Percentiles rank a stretch among this genome's conserved stretches.
These are phyloP conservation scores for Cladosporium sp. DNA, from an alignment of 2,329 filamentous ascomycete species.

Conservation along the genomic window DNA sequence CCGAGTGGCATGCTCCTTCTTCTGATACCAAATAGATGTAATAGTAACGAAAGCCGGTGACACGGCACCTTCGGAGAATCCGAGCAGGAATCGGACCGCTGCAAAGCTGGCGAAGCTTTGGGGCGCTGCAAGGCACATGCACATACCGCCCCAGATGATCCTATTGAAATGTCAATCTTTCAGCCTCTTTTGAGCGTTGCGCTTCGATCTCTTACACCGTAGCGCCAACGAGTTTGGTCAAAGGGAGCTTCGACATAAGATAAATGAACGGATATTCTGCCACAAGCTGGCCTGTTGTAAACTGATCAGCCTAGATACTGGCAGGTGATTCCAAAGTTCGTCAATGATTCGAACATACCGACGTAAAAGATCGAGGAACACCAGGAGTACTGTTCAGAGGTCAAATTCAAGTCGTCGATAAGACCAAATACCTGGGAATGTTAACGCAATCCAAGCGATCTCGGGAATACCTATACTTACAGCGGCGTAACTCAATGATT, in stretches of 20 bases:
- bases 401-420: constrained; percentile 41
- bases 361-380: constrained; percentile 42
- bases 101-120: constrained; percentile 55
- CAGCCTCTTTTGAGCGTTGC: constrained; percentile 38
- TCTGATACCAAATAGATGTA: constrained; percentile 41
- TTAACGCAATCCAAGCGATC: neutral
- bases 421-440: constrained; percentile 35
- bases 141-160: constrained; percentile 55
- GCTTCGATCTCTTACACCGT: constrained; percentile 29
- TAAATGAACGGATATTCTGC: constrained; percentile 17
- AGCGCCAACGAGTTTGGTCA: constrained; percentile 46
- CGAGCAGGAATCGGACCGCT: constrained; percentile 49
- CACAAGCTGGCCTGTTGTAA: constrained; percentile 10
- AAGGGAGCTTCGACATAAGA: constrained; percentile 46
- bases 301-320: constrained; percentile 20
- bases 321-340: neutral
- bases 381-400: constrained; percentile 45
- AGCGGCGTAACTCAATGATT: constrained; percentile 51
- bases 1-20: constrained; percentile 43
- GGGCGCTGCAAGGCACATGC: constrained; percentile 57
- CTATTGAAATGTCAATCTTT: constrained; percentile 54
- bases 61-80: constrained; percentile 49
- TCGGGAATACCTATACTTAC: constrained; percentile 30
- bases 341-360: constrained; percentile 19
- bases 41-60: constrained; percentile 51